A percentile compares a stretch with the other conserved stretches of the same genome.
phyloP scores from a whole-genome alignment of 139 green algal species.

The Dunaliella primolecta region DNA sequence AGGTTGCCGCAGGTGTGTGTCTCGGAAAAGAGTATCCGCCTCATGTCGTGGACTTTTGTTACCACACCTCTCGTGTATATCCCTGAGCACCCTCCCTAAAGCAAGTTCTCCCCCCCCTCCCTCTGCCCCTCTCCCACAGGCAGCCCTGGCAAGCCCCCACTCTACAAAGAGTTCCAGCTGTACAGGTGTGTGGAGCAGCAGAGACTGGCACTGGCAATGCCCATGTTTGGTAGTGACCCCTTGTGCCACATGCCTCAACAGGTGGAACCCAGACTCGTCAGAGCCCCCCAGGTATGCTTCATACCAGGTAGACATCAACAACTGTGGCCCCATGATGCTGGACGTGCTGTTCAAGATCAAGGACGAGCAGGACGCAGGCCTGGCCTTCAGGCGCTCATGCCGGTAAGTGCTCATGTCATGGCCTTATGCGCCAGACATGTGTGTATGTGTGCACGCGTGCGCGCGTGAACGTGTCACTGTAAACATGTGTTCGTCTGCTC shows the following conservation, averaged over 20 bases:
- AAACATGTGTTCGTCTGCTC: too few species aligned
- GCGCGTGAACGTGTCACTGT: not conserved
- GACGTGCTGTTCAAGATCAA: conserved; percentile 99
- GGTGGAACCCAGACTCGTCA: conserved; percentile 86
- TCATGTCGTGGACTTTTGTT: too few species aligned
- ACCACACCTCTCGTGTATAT: too few species aligned
- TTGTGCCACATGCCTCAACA: conserved; percentile 46
- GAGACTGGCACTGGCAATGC: not conserved
- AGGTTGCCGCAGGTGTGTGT: not conserved
- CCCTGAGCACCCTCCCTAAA: too few species aligned
- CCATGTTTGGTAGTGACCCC: not conserved
- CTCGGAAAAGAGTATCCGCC: too few species aligned
- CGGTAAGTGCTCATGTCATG: conserved; percentile 33
- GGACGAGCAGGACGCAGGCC: conserved; percentile 91
- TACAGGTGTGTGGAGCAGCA: conserved; percentile 58
- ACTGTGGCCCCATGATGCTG: conserved; percentile 95
- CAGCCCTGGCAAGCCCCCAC: conserved; percentile 41
- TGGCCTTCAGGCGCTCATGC: conserved; percentile 91
- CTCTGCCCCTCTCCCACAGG: too few species aligned
- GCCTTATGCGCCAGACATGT: not conserved
- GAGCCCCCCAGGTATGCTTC: conserved; percentile 82
- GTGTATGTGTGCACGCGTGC: not conserved
- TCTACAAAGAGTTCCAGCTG: conserved; percentile 84
- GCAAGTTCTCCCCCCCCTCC: too few species aligned
- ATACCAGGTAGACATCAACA: conserved; percentile 94